phyloP scores from a whole-genome alignment of 2,329 filamentous ascomycete species.

The Grosmannia huntii region DNA sequence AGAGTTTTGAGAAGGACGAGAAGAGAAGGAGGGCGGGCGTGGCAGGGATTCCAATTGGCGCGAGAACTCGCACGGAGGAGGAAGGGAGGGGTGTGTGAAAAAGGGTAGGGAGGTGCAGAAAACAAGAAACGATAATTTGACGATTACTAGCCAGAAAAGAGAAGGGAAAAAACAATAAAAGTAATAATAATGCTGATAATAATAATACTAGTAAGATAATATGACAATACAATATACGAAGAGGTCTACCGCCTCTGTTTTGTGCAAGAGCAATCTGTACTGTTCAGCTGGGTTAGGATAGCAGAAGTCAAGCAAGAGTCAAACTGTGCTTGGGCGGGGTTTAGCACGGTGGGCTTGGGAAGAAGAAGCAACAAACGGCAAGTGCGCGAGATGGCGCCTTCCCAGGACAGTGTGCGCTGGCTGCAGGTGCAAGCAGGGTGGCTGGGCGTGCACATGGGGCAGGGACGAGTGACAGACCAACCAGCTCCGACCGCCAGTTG shows the following conservation, averaged over 20 bases:
- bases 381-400: neutral
- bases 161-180: conserved; percentile 2
- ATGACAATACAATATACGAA: neutral
- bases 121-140: conserved; percentile 1
- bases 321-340: neutral
- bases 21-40: neutral
- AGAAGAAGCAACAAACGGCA: neutral
- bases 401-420: neutral
- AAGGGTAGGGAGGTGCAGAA: neutral
- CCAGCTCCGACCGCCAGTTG: neutral
- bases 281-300: neutral
- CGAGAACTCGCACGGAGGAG: neutral
- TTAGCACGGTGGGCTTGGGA: neutral
- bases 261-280: neutral
- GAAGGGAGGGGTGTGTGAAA: neutral
- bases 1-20: neutral
- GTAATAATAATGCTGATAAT: neutral
- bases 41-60: conserved; percentile 2
- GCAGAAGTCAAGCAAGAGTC: neutral
- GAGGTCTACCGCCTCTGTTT: neutral
- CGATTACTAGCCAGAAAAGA: neutral
- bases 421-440: neutral
- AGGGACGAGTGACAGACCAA: neutral
- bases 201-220: neutral
- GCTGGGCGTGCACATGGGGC: neutral